Base-by-base conservation (phyloP, 225 moss, liverwort and hornwort species). In the Pseudoscleropodium purum region DNA sequence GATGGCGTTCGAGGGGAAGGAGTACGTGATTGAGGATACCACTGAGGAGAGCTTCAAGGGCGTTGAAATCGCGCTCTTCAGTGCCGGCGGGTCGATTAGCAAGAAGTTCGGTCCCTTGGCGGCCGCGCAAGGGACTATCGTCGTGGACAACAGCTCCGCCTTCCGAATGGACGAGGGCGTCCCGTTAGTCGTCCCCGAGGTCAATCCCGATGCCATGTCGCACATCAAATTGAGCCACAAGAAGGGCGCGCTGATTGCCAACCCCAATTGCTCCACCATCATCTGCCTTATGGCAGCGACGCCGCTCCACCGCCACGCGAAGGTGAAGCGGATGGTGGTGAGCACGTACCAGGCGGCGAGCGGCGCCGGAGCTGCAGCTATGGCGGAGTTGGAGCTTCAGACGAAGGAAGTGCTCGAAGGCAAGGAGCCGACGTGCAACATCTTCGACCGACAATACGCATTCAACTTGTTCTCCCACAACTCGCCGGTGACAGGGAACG, bases 301-400 rank as follows among this genome's bases (percentile, higher is more conserved):
- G 49, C 99, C 99, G 21, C 97, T 99, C 37, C 99, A 97, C 87
- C 96, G 96, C n/a, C 95, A 95, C 88, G 93, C 99, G 15, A 97
- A 97, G 91, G 97, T 99, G 91, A 99, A 95, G 91, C 92, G 99
- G 79, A 99, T 99, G 99, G 97, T 99, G 27, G 97, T 99, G 62
- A 99, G 99, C 88, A 99, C 99, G 8, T 99, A 99, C 81, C 99
- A 99, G 90, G 99, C 99, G 31, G 99, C 99, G 18, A 99, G 99
- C 85, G 99, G 99, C 89, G 99, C 97, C 41, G 99, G 99, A 67
- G 99, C 99, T 31, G 99, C 97, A 66, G 99, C 99, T 21, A 99
- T 99, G 99, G 99, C 97, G 65, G 99, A 97, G 88, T 85, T 99
- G 64, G 95, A 97, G 94, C 94, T 95, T 23, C 99, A 99, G 59